Base-by-base conservation (phyloP, 257 asterid species). In the Solanum boliviense region DNA sequence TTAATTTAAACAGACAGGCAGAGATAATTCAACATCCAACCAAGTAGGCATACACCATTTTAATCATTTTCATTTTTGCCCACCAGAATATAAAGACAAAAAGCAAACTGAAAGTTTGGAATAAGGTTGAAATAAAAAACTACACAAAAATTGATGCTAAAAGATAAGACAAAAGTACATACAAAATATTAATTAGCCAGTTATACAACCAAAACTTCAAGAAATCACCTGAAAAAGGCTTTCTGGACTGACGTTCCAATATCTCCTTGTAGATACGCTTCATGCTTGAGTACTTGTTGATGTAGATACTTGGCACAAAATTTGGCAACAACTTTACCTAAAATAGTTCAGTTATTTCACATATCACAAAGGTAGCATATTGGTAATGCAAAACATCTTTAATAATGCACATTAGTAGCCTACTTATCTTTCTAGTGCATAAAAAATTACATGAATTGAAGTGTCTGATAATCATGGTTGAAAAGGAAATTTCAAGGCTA, bases 261-360 rank as follows among this genome's bases (percentile, higher is more conserved):
- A 91, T 95, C 99, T 75, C 98, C 98, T 71, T 94, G 90, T 23
- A 81, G 88, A 91, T 97, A 97, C 67, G 98, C 94, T 91, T 97
- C 99, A 85, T 95, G 94, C 92, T 94, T 95, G 88, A 95, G 95
- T 91, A 97, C 95, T 92, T 95, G 98, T 84, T 93, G 98, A 90
- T 97, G 99, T 90, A 97, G 99, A 91, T 87, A 95, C 93, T 95
- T 97, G 67, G 99, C 99, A 90, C 99, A 97, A 91, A 97, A 97
- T 91, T 97, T 97, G 89, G 99, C 97, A 35, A 97, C 99, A 82
- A 95, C 99, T 91, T 95, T 97, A 74, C 99, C 98, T 97, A 93
- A 83, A 91, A 35, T 23, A 79, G 34, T 88, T 75, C 83, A 58
- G 29, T 48, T 81, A 48, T 16, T 81, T 29, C 70, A 81, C 39